A percentile compares a stretch with the other conserved stretches of the same genome.
Conservation (phyloP, 1,284 basidiomycete genomes). For the Wallemia ichthyophaga region DNA sequence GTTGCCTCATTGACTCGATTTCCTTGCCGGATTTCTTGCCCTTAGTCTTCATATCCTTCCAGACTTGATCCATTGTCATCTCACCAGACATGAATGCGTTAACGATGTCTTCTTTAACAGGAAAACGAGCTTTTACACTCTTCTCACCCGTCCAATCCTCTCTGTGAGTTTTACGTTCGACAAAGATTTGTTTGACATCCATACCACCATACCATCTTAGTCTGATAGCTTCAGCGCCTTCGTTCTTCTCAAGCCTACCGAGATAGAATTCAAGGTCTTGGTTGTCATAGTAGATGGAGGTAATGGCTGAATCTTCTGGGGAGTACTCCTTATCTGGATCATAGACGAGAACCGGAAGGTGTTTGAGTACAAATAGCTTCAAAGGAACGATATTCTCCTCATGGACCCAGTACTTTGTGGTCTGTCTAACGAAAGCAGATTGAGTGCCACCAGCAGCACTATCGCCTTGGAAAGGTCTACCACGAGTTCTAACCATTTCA, state of each 20-base stretch:
- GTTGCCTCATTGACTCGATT: slow-evolving; percentile 78
- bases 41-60: slow-evolving; percentile 24
- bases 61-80: slow-evolving; percentile 54
- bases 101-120: slow-evolving; percentile 79
- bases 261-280: slow-evolving; percentile 93
- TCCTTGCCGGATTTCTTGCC: slow-evolving; percentile 87
- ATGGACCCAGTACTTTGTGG: slow-evolving; percentile 97
- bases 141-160: slow-evolving; percentile 99
- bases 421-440: slow-evolving; percentile 87
- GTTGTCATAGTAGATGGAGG: slow-evolving; percentile 76
- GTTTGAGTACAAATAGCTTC: slow-evolving; percentile 73
- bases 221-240: slow-evolving; percentile 88
- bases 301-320: slow-evolving; percentile 54
- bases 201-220: slow-evolving; percentile 95
- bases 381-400: slow-evolving; percentile 84
- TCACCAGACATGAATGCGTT: slow-evolving; percentile 72
- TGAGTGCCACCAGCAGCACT: slow-evolving; percentile 77
- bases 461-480: slow-evolving; percentile 78
- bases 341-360: slow-evolving; percentile 83
- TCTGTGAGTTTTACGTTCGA: slow-evolving; percentile 92
- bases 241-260: slow-evolving; percentile 87
- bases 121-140: slow-evolving; percentile 91
- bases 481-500: slow-evolving; percentile 79
- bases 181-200: slow-evolving; percentile 46
- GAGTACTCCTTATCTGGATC: slow-evolving; percentile 86